Base-by-base conservation (phyloP, 495 filamentous ascomycete genomes). In the Clohesyomyces aquaticus region DNA sequence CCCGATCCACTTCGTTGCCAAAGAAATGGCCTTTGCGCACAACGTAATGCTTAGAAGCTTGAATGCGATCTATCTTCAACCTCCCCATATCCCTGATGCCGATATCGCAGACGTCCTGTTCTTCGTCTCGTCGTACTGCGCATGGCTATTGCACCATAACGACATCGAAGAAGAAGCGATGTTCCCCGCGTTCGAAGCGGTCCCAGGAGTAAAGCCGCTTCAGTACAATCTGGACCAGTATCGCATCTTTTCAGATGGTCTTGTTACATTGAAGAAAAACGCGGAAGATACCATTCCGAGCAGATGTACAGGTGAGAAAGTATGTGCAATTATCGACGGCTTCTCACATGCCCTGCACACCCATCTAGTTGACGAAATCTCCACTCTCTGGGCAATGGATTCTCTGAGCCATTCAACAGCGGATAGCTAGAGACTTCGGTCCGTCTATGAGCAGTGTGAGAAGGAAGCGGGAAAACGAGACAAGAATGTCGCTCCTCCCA, bases 1-100 rank as follows among this genome's bases (percentile, higher is more conserved):
- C 43, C 51, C 32, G 2, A 42, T 42, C 1, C 43, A 59, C 26
- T 48, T 26, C 21, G 27, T 65, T 2, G 56, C 55, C 10, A 45
- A 23, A 1, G 57, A 65, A 16, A 61, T 65, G 61, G 45, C 42
- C 1, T 26, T 18, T 22, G 27, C 55, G 8, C 61, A 65, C 55
- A 65, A 65, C 25, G 61, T 18, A 42, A 38, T 65, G 14, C 27
- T 65, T 10, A 57, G 61, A 38, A 25, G 61, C 3, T 21, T 61
- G 4, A 65, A 65, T 45, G 23, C 23, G 42, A 65, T 65, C 41
- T 65, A 60, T 29, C 19, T 50, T 18, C 61, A 65, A 61, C 57
- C 42, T 0, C 59, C 59, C 4, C 32, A 58, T 47, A 48, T 63
- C 59, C 9, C 11, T 18, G 16, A 10, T 27, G 8, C 18, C 8